Evolutionary conservation across 257 asterid genomes (phyloP), one percentile per base, ranked within the genome.

Genomic region (Gentiana straminea): DNA sequence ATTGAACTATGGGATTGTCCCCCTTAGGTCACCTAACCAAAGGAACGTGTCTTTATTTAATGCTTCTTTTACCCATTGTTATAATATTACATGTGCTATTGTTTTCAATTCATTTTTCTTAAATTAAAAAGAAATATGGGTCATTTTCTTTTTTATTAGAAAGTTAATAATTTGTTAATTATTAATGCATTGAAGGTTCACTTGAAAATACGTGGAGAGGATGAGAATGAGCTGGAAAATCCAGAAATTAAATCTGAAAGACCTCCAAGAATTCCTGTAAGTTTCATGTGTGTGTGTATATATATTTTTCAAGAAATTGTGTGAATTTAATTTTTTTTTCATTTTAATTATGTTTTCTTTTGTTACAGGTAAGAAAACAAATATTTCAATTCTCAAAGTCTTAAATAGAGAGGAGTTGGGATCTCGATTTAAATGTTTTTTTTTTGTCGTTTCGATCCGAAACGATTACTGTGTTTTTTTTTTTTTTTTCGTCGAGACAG

Each of bases 261-360:
- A 73, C 89, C 94, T 2, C 86, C 86, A 5, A 75, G 64, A 77
- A 70, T 77, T 68, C 93, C 81, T 0, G 92, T 82, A 68, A 75
- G 89, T 74, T 52, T 58, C 12, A 49, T 66, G 9, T 60, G 53
- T 63, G 39, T 52, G 36, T 56, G 52, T 51, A 49, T 52, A 33
- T 39, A 52, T 64, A 43, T 53, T 57, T 11, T 52, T 60, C 51
- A 35, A 37, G 49, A 52, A 48, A 13, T 12, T 49, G 46, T 32
- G 64, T 57, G 43, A 47, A 7, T 41, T 41, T 7, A 1, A 41
- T 41, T 7, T 5, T 41, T 41, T 41, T 41, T 41, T 41, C 6
- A 41, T 2, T 10, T 41, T 41, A 41, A 41, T 1, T 51, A 39
- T 52, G 33, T 55, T 54, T 41, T 41, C 46, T 24, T 32, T 55